These are phyloP conservation scores for Scopulariopsis brevicaulis DNA, from an alignment of 2,329 filamentous ascomycete genomes.

Conservation along the genomic window DNA sequence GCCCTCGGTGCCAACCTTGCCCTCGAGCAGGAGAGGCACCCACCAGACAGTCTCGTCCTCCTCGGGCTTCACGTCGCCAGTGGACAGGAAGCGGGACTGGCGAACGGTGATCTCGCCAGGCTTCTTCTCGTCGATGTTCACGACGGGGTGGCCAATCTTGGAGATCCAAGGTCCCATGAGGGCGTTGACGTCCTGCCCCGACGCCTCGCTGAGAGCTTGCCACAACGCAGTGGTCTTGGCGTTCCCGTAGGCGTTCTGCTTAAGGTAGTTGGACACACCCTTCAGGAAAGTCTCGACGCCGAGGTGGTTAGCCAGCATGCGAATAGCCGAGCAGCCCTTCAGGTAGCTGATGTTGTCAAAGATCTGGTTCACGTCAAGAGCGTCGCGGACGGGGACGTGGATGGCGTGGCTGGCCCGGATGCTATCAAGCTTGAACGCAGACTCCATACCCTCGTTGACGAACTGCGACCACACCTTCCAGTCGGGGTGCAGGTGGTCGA, in stretches of 20 bases:
- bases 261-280: slow-evolving; percentile 83
- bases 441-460: slow-evolving; percentile 88
- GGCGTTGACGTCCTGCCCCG: slow-evolving; percentile 70
- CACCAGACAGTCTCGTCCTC: slow-evolving; percentile 94
- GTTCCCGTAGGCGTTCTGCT: slow-evolving; percentile 77
- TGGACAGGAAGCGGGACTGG: slow-evolving; percentile 83
- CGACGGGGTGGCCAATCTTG: slow-evolving; percentile 86
- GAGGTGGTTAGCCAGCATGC: slow-evolving; percentile 89
- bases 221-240: slow-evolving; percentile 88
- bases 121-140: slow-evolving; percentile 78
- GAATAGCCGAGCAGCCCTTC: slow-evolving; percentile 91
- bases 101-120: slow-evolving; percentile 70
- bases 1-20: slow-evolving; percentile 53
- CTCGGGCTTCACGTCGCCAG: slow-evolving; percentile 80
- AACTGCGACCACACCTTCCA: slow-evolving; percentile 99
- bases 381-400: slow-evolving; percentile 87
- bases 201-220: slow-evolving; percentile 77
- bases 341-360: slow-evolving; percentile 96
- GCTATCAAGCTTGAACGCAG: slow-evolving; percentile 80
- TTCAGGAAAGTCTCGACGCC: slow-evolving; percentile 80
- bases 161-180: slow-evolving; percentile 95
- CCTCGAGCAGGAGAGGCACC: slow-evolving; percentile 80
- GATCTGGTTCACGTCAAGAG: slow-evolving; percentile 93
- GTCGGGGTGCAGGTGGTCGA: slow-evolving; percentile 86
- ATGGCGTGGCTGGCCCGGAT: slow-evolving; percentile 91